A percentile compares a stretch with the other conserved stretches of the same genome.
Evolutionary conservation across 352 stramenopile species (phyloP).

Genomic region (Globisporangium solare): DNA sequence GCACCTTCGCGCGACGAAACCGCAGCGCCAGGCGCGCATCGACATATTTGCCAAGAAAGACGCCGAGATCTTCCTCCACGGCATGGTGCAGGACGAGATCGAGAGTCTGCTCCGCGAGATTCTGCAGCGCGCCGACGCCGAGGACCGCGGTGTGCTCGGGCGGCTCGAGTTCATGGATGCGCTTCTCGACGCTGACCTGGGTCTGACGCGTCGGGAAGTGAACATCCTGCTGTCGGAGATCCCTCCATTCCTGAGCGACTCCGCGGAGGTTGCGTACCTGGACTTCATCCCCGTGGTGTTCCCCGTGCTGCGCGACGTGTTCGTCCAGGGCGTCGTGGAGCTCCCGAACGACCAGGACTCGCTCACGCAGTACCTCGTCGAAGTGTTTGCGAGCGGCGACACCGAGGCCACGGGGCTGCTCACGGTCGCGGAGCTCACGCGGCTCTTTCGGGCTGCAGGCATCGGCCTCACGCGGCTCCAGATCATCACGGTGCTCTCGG

Average conservation of each 20-base stretch:
- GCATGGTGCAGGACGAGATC: constrained; percentile 78
- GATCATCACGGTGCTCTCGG: constrained; percentile 62
- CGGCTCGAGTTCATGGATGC: constrained; percentile 63
- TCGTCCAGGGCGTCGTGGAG: constrained; percentile 53
- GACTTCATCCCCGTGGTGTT: constrained; percentile 69
- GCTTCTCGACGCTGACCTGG: constrained; percentile 64
- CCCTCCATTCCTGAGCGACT: constrained; percentile 20
- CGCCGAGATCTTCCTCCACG: constrained; percentile 57
- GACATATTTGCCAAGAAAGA: constrained; percentile 41
- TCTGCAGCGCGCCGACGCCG: constrained; percentile 59
- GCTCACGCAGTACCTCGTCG: constrained; percentile 63
- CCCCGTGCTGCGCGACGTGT: constrained; percentile 45
- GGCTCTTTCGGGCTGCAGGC: constrained; percentile 52
- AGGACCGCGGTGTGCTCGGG: constrained; percentile 40
- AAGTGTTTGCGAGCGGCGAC: constrained; percentile 73
- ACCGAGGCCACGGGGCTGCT: constrained; percentile 55
- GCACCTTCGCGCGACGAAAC: constrained; percentile 36
- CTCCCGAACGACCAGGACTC: constrained; percentile 58
- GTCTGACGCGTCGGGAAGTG: constrained; percentile 62
- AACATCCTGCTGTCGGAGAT: constrained; percentile 73
- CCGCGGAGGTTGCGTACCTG: constrained; percentile 29
- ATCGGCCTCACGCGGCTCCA: constrained; percentile 73
- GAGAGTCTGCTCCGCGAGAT: constrained; percentile 75
- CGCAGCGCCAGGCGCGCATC: constrained; percentile 38
- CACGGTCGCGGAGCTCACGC: constrained; percentile 51